Base-by-base conservation (phyloP, 2,329 filamentous ascomycete species). In the Colletotrichum plurivorum region DNA sequence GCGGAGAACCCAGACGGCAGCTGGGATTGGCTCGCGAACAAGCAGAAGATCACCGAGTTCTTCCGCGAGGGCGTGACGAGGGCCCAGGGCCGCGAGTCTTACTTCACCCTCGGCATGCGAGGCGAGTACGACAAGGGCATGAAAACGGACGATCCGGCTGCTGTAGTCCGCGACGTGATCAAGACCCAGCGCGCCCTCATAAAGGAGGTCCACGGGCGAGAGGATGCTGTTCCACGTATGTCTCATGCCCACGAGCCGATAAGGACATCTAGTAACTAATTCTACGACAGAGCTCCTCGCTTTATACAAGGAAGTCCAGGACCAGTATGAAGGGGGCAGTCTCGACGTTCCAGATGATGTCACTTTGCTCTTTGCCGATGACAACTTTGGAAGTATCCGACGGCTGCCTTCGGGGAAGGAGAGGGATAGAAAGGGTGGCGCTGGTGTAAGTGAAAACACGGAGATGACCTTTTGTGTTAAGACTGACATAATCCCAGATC, bases 251-350 rank as follows among this genome's bases (percentile, higher is more conserved):
- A 48, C 3, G 10, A 15, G 15, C n/a, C 16, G 16, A 18, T 2
- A 3, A n/a, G 8, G 3, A 15, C 41, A 18, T 2, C 9, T 6
- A 56, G 25, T 60, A 3, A 61, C n/a, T 36, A 6, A 52, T 8
- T 4, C 9, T 48, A 53, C 4, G 6, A 56, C 83, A 73, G 88
- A 92, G 74, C 83, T 91, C 63, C 87, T 89, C 82, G 89, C 89
- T 12, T 76, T 92, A 39, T 92, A 92, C 74, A 91, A 91, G 66
- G 90, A 92, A 68, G 88, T 92, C 0, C 87, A 89, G 72, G 85
- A 84, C 12, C 89, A 91, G 70, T 91, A 89, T 45, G 87, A 92
- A 56, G 83, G 84, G 0, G 89, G 89, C 0, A 67, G 18, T 13
- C 82, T 91, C 71, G 76, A 82, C 1, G 85, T 90, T 0, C 87